Evolutionary conservation across 352 stramenopile species (phyloP), one percentile per base, ranked within the genome.

Genomic region (Pythium plurisporium): DNA sequence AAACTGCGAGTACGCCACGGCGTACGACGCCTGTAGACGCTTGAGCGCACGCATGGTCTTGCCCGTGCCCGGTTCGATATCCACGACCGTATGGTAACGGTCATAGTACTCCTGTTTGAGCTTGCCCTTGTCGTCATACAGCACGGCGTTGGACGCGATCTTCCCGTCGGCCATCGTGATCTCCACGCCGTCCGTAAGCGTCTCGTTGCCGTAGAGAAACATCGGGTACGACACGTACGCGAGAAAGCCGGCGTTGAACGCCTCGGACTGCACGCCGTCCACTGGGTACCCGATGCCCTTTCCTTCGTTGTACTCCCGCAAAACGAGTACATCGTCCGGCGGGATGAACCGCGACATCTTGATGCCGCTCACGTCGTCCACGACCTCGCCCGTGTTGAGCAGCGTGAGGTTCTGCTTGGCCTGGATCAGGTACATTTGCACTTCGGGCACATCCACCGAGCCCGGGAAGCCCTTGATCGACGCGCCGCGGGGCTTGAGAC

Each of bases 31-130:
- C 68, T 74, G 59, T 27, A 83, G 67, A 14, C 79, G 76, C 72
- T 91, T 89, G 57, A 55, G 59, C 1, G 79, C 81, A 38, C 66
- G 61, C 75, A 91, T 85, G 48, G 81, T 81, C 72, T 89, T 84
- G 26, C 81, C 81, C 17, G 76, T 85, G 20, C 70, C 74, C n/a
- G 75, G 64, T 51, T 91, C 79, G 5, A 91, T 70, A 62, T 89
- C 81, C 22, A 88, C 59, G n/a, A 73, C 73, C 27, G 77, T 91
- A 41, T 69, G 50, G 67, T 86, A 89, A 26, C 54, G 59, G 33
- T 71, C 66, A 30, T 48, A 42, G 60, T 84, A 82, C 44, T 34
- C 65, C 8, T 68, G 53, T 59, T 81, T 74, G 42, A 85, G 70
- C 55, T 62, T 64, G 15, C 73, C 73, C 26, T 70, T 59, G 22